Evolutionary conservation across 495 filamentous ascomycete genomes (phyloP), one percentile per base, ranked within the genome.

Genomic region (Daldinia bambusicola): DNA sequence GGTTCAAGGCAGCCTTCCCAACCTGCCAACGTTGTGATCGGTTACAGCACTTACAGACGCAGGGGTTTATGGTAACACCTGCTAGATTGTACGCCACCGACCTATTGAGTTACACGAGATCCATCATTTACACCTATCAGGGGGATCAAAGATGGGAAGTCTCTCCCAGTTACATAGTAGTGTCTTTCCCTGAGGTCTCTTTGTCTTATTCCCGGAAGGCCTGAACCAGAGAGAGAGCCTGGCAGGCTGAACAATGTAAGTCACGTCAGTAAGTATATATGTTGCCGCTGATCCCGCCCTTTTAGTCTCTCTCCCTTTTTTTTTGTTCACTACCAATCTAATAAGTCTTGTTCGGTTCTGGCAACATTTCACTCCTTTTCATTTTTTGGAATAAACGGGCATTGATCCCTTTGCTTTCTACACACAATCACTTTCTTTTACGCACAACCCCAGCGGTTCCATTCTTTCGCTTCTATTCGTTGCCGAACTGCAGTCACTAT

Each of bases 371-470:
- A 30, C 38, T 74, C 71, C 69, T 66, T 73, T 64, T 26, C 70
- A 63, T 73, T 64, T 40, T 60, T 16, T 36, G 38, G 40, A 34
- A 34, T 41, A 37, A 37, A 67, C 62, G 61, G 67, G 58, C 45
- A 53, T 20, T 37, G 26, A 37, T 14, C 63, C 62, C 56, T 26
- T 66, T 36, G 38, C 45, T 36, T 50, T 55, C 26, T 22, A 64
- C 57, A 70, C 61, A 70, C 61, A 72, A 67, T 68, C 63, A 67
- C 58, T 9, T 65, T 74, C 65, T 68, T 76, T 76, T 75, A 53
- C 51, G 43, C 12, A 57, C 37, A 45, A 26, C 51, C 63, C 51
- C 26, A 67, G 68, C 14, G 63, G 53, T 60, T 67, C 38, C 68
- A 64, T 71, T 71, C 68, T 50, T 66, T 68, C 62, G 8, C 26